phyloP scores from a whole-genome alignment of 2,329 filamentous ascomycete species.

The Chaetoscypha palmicola region DNA sequence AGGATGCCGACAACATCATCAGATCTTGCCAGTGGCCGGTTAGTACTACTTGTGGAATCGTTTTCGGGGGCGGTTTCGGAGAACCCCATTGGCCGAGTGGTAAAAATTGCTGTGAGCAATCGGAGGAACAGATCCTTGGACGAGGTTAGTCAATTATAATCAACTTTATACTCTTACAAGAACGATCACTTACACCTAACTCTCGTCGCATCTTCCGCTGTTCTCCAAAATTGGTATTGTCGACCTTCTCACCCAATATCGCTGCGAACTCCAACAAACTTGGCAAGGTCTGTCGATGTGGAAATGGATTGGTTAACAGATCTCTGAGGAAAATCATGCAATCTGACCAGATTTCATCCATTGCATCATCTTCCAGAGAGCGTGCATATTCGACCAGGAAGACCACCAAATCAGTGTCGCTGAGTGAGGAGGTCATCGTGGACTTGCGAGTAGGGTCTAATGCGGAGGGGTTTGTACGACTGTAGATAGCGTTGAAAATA shows the following conservation, averaged over 20 bases:
- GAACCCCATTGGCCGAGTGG: conserved; percentile 73
- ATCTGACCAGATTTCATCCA: conserved; percentile 97
- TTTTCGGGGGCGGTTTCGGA: conserved; percentile 46
- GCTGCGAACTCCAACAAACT: conserved; percentile 82
- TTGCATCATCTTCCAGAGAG: conserved; percentile 90
- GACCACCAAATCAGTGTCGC: conserved; percentile 74
- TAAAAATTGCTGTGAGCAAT: conserved; percentile 88
- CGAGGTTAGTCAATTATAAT: conserved; percentile 25
- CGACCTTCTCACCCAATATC: conserved; percentile 87
- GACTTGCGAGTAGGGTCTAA: conserved; percentile 77
- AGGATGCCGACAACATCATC: conserved; percentile 78
- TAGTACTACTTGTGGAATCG: conserved; percentile 32
- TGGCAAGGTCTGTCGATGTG: conserved; percentile 84
- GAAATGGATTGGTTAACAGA: conserved; percentile 86
- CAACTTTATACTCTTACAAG: background rate
- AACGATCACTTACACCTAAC: conserved; percentile 58
- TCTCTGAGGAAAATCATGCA: conserved; percentile 88
- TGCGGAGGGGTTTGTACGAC: conserved; percentile 76
- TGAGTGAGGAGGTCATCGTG: conserved; percentile 77
- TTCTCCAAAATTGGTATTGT: conserved; percentile 96
- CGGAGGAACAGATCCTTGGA: conserved; percentile 77
- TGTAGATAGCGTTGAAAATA: conserved; percentile 94
- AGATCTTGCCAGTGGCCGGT: conserved; percentile 38
- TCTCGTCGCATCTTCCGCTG: conserved; percentile 88
- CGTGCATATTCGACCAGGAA: conserved; percentile 88